Evolutionary conservation across 2,329 filamentous ascomycete species (phyloP).

Genomic region (Colletotrichum sublineola): DNA sequence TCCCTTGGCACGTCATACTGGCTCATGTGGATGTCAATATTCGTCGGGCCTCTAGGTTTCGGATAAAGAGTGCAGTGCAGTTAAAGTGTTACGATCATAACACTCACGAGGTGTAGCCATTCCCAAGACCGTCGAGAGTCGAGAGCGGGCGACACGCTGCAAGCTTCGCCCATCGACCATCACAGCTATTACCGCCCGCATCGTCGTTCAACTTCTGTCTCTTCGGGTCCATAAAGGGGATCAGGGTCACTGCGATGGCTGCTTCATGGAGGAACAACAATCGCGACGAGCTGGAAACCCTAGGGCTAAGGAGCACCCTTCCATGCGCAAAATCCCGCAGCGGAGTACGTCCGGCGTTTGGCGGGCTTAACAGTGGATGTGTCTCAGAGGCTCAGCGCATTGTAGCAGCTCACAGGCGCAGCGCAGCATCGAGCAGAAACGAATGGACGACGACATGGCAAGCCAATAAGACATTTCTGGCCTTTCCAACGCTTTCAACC

Average conservation of each 20-base stretch:
- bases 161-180: background rate
- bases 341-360: slow-evolving; percentile 1
- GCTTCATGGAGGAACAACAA: background rate
- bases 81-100: background rate
- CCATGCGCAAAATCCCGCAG: background rate
- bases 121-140: background rate
- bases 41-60: background rate
- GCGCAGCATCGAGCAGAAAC: background rate
- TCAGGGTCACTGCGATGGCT: background rate
- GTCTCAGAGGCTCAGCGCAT: background rate
- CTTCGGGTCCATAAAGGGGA: background rate
- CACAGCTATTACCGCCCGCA: background rate
- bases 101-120: too few relatives aligned
- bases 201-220: too few relatives aligned
- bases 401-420: background rate
- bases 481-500: too few relatives aligned
- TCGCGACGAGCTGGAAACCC: background rate
- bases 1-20: background rate
- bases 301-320: background rate
- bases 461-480: background rate
- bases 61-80: background rate
- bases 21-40: too few relatives aligned
- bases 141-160: background rate
- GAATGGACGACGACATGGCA: background rate
- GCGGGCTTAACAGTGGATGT: background rate